Evolutionary conservation across 129 eudicot genomes (phyloP), one percentile per base, ranked within the genome.

Genomic region (Silybum marianum): DNA sequence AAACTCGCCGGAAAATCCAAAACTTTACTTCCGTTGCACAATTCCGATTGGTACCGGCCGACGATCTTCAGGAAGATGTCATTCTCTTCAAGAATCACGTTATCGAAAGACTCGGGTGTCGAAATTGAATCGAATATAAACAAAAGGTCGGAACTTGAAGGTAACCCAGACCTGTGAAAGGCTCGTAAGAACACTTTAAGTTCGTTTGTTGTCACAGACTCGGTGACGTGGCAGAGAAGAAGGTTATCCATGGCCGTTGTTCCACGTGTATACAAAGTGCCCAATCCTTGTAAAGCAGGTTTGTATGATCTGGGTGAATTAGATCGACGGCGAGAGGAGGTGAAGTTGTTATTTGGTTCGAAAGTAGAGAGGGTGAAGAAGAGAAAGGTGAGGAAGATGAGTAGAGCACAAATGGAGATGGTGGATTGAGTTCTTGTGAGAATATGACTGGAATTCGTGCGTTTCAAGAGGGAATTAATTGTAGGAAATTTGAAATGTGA

Each of bases 201-300:
- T 21, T 90, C 91, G 21, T 34, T 69, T 21, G 18, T 74, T 10
- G 81, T 72, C 1, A 84, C 82, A 2, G 84, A 82, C 39, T 88
- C 91, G 6, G 63, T 23, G 7, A 85, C 91, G 73, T 92, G 94
- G 10, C 91, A 93, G 7, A 92, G 89, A 34, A 90, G 30, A 25
- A 92, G 85, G 73, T 84, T 90, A 40, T 72, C 85, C 97, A 92
- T 90, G 1, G 92, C 88, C 60, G 58, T 80, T 0, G 90, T 89
- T 19, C 97, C 97, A 68, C 89, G 74, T 9, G 71, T 74, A 72
- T 86, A 84, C 69, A 92, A 72, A 11, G 84, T 86, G 13, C 97
- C 97, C 91, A 92, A 75, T 10, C 97, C 90, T 71, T 92, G 97
- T 62, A 92, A 83, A 9, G 97, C 97, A 34, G 46, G 89, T 3